Conservation (phyloP, 306 rosid species). For the Malus fusca region DNA sequence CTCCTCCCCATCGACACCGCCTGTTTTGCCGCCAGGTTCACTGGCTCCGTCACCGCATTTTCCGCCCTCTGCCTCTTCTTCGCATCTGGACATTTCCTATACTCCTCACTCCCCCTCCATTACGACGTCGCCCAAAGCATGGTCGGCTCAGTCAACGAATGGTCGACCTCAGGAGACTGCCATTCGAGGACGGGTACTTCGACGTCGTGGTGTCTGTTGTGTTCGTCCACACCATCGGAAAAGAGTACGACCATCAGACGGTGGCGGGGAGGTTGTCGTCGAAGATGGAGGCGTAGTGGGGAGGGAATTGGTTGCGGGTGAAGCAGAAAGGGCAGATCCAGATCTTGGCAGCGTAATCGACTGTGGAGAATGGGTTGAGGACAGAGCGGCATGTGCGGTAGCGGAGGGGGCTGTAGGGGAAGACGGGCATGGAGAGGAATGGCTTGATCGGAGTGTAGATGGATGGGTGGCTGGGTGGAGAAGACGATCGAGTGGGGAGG, state of each 20-base stretch:
- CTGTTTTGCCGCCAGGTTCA: slow-evolving; percentile 71
- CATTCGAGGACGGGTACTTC: slow-evolving; percentile 20
- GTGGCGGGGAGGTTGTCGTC: background rate
- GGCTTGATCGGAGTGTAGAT: too few relatives aligned
- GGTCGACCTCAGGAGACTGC: slow-evolving; percentile 73
- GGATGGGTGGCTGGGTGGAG: too few relatives aligned
- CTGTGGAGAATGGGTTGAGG: too few relatives aligned
- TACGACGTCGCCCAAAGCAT: slow-evolving; percentile 81
- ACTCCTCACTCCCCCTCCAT: slow-evolving; percentile 84
- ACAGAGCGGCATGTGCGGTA: too few relatives aligned
- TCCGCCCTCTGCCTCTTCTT: slow-evolving; percentile 73
- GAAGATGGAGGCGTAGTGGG: too few relatives aligned
- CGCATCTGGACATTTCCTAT: slow-evolving; percentile 82
- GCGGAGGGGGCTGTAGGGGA: too few relatives aligned
- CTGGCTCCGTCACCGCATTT: slow-evolving; percentile 73
- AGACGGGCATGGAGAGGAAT: too few relatives aligned
- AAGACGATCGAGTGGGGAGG: too few relatives aligned
- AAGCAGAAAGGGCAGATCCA: too few relatives aligned
- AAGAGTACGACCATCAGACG: slow-evolving; percentile 62
- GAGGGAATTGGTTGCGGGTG: too few relatives aligned
- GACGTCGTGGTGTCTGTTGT: slow-evolving; percentile 92
- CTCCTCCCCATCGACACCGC: slow-evolving; percentile 51
- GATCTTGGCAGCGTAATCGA: too few relatives aligned
- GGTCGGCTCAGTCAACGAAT: slow-evolving; percentile 69
- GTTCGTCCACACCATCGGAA: slow-evolving; percentile 85